Evolutionary conservation across 768 basidiomycete genomes (phyloP).

Genomic region (Macrolepiota fuliginosa): DNA sequence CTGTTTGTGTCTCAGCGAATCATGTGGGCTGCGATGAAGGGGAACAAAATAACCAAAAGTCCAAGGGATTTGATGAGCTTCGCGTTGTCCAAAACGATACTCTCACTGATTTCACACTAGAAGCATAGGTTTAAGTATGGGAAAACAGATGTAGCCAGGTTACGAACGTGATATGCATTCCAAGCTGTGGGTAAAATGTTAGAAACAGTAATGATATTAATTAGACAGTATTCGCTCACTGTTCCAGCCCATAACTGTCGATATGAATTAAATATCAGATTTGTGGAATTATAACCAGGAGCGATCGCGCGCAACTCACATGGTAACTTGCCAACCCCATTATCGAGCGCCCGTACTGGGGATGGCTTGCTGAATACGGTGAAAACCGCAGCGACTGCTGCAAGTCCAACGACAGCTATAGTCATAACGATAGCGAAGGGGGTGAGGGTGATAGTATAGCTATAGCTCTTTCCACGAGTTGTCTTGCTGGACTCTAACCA

Average conservation of each 20-base stretch:
- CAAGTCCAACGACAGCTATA: slow-evolving; percentile 16
- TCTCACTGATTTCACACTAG: slow-evolving; percentile 60
- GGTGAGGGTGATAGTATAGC: slow-evolving; percentile 19
- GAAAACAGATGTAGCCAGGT: not conserved
- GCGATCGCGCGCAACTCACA: not conserved
- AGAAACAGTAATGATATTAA: not conserved
- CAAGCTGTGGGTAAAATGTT: not conserved
- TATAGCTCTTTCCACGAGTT: slow-evolving; percentile 6
- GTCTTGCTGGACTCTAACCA: not conserved
- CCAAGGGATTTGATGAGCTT: slow-evolving; percentile 49
- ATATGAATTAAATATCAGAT: not conserved
- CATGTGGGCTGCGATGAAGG: not conserved
- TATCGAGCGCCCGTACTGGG: slow-evolving; percentile 7
- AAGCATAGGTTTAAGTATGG: not conserved
- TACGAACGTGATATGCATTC: slow-evolving; percentile 12
- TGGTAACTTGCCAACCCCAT: slow-evolving; percentile 9
- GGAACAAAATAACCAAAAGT: slow-evolving; percentile 35
- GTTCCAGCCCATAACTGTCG: slow-evolving; percentile 13
- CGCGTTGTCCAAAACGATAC: slow-evolving; percentile 47
- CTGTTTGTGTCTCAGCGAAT: slow-evolving; percentile 24
- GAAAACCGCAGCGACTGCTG: slow-evolving; percentile 13
- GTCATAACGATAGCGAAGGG: slow-evolving; percentile 22
- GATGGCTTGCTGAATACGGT: not conserved
- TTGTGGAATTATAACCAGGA: not conserved
- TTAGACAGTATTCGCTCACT: not conserved